Conservation (phyloP, 768 basidiomycete species). For the Calocera cornea region DNA sequence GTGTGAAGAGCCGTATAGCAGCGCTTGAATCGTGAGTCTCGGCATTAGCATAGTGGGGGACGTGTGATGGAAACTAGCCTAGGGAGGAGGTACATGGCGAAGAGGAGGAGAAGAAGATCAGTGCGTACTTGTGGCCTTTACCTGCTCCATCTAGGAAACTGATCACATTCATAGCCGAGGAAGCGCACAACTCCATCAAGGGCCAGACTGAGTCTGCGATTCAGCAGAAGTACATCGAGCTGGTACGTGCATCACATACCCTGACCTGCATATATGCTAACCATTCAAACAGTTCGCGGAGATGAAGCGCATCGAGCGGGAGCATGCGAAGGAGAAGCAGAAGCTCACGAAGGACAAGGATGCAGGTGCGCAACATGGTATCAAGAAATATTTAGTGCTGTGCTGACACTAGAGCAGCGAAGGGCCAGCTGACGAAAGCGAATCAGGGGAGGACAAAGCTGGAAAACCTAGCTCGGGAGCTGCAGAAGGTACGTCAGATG, state of each 20-base stretch:
- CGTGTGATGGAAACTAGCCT: not conserved
- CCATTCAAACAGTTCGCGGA: slow-evolving; percentile 56
- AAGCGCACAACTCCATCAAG: slow-evolving; percentile 74
- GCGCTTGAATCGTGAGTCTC: slow-evolving; percentile 46
- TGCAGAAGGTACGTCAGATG: slow-evolving; percentile 63
- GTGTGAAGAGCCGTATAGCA: slow-evolving; percentile 75
- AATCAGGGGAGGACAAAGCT: slow-evolving; percentile 82
- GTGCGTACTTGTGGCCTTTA: slow-evolving; percentile 31
- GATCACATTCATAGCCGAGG: slow-evolving; percentile 46
- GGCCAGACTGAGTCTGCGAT: slow-evolving; percentile 72
- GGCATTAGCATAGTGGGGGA: not conserved
- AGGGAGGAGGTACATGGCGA: slow-evolving; percentile 73
- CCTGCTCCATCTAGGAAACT: slow-evolving; percentile 7
- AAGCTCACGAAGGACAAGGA: slow-evolving; percentile 85
- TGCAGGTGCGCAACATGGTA: slow-evolving; percentile 39
- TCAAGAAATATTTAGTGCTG: slow-evolving; percentile 8
- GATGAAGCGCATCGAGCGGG: slow-evolving; percentile 71
- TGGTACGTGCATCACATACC: slow-evolving; percentile 39
- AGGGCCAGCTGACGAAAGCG: slow-evolving; percentile 71
- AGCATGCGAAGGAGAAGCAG: slow-evolving; percentile 85
- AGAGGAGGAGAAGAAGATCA: slow-evolving; percentile 67
- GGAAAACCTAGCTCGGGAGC: slow-evolving; percentile 76
- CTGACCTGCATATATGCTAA: slow-evolving; percentile 13
- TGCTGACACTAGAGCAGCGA: slow-evolving; percentile 35
- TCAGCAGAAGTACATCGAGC: slow-evolving; percentile 75